These are phyloP conservation scores for Achlya hypogyna DNA, from an alignment of 352 stramenopile species.

Conservation along the genomic window DNA sequence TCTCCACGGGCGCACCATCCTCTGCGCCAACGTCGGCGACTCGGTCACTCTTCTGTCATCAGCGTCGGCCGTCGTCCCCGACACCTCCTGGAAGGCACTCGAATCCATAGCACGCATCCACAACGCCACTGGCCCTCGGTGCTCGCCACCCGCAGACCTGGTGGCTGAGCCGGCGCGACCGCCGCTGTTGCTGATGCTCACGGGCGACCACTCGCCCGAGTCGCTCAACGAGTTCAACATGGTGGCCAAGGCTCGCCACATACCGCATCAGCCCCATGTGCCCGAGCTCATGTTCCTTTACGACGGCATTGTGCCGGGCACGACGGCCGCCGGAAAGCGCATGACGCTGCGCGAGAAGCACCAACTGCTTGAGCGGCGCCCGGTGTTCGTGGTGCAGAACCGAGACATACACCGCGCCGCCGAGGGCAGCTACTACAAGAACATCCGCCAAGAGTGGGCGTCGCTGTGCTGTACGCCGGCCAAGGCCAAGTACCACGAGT, in stretches of 20 bases:
- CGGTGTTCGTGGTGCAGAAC: constrained; percentile 32
- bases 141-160: background rate
- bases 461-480: constrained; percentile 68
- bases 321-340: background rate
- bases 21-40: constrained; percentile 81
- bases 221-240: constrained; percentile 61
- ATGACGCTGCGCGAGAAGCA: constrained; percentile 14
- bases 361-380: constrained; percentile 11
- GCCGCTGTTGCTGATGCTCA: constrained; percentile 41
- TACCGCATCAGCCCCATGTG: constrained; percentile 24
- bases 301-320: constrained; percentile 35
- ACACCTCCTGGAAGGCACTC: constrained; percentile 10
- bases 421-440: constrained; percentile 80
- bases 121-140: background rate
- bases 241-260: constrained; percentile 33
- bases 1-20: constrained; percentile 52
- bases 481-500: constrained; percentile 58
- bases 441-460: constrained; percentile 87
- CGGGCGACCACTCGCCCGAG: constrained; percentile 78
- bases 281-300: constrained; percentile 81
- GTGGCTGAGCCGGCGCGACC: constrained; percentile 23
- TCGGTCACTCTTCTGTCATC: constrained; percentile 40
- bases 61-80: background rate
- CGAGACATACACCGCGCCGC: constrained; percentile 33
- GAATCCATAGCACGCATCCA: background rate